phyloP scores from a whole-genome alignment of 352 stramenopile genomes.

The Globisporangium canariense region DNA sequence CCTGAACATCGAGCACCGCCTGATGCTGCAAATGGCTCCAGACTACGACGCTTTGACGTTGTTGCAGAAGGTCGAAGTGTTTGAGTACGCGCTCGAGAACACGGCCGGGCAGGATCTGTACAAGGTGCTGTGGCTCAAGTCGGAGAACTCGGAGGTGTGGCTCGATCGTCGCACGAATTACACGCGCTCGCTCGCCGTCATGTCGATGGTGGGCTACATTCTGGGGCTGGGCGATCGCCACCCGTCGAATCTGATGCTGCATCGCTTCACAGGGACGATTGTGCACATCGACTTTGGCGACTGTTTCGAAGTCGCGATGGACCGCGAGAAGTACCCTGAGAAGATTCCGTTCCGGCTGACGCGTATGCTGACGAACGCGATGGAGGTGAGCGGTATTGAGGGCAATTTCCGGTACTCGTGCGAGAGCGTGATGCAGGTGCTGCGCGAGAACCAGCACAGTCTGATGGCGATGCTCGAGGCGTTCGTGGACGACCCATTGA shows the following conservation, averaged over 20 bases:
- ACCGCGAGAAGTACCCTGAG: slow-evolving; percentile 98
- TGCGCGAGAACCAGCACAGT: slow-evolving; percentile 97
- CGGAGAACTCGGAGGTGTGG: slow-evolving; percentile 98
- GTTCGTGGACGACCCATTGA: slow-evolving; percentile 99
- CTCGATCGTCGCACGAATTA: slow-evolving; percentile 97
- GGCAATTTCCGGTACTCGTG: slow-evolving; percentile 98
- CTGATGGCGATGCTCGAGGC: slow-evolving; percentile 99
- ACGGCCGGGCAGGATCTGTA: slow-evolving; percentile 97
- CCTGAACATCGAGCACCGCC: slow-evolving; percentile 93
- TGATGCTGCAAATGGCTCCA: slow-evolving; percentile 85
- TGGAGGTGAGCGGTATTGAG: slow-evolving; percentile 98
- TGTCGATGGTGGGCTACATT: slow-evolving; percentile 99
- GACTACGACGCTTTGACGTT: slow-evolving; percentile 96
- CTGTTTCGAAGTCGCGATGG: slow-evolving; percentile 98
- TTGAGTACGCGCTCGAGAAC: slow-evolving; percentile 91
- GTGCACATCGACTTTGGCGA: slow-evolving; percentile 98
- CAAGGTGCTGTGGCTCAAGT: slow-evolving; percentile 96
- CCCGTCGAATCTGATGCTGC: slow-evolving; percentile 99
- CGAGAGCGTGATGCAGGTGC: slow-evolving; percentile 96
- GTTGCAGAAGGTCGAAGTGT: slow-evolving; percentile 99
- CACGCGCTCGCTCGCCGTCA: slow-evolving; percentile 96
- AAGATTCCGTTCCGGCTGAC: slow-evolving; percentile 99
- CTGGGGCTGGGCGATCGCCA: slow-evolving; percentile 98
- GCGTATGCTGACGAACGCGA: slow-evolving; percentile 98
- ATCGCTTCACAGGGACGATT: slow-evolving; percentile 95